Percentiles rank a stretch among this genome's conserved stretches.
These are phyloP conservation scores for Suillus lakei DNA, from an alignment of 768 basidiomycete genomes.

Conservation along the genomic window DNA sequence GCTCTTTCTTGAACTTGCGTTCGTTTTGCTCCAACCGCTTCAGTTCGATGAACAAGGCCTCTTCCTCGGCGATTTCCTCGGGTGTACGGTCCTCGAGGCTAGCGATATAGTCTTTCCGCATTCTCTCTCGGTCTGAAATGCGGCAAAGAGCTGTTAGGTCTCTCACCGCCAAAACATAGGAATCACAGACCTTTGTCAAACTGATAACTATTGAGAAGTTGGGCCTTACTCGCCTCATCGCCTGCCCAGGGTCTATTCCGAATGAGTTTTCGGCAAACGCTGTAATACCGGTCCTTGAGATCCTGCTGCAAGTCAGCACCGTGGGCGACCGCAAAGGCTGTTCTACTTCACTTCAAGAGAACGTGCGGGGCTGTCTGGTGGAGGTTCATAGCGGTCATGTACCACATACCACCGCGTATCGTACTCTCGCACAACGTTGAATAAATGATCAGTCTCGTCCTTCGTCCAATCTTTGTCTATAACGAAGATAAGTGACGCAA, in stretches of 20 bases:
- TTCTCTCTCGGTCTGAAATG: conserved; percentile 76
- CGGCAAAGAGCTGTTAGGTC: not conserved
- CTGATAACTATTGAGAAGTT: conserved; percentile 69
- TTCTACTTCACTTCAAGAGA: conserved; percentile 67
- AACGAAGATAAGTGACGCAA: not conserved
- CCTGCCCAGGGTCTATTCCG: conserved; percentile 85
- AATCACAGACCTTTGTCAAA: conserved; percentile 82
- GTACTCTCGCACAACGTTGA: conserved; percentile 77
- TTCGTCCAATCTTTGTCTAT: conserved; percentile 86
- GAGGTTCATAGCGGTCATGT: conserved; percentile 86
- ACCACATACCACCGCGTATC: conserved; percentile 91
- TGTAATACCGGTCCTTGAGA: conserved; percentile 92
- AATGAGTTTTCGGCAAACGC: conserved; percentile 86
- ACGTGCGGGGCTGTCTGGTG: conserved; percentile 53
- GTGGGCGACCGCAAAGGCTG: not conserved
- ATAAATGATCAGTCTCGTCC: conserved; percentile 94
- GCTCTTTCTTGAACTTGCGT: conserved; percentile 82
- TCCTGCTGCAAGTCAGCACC: conserved; percentile 55
- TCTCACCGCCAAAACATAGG: not conserved
- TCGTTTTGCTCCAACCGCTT: conserved; percentile 96
- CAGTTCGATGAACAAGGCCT: conserved; percentile 90
- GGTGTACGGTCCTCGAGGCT: conserved; percentile 89
- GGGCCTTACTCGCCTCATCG: conserved; percentile 73
- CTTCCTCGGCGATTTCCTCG: conserved; percentile 93
- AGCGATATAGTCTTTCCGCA: conserved; percentile 85